Evolutionary conservation across 1,284 basidiomycete genomes (phyloP).

Genomic region (Austroboletus sp.): DNA sequence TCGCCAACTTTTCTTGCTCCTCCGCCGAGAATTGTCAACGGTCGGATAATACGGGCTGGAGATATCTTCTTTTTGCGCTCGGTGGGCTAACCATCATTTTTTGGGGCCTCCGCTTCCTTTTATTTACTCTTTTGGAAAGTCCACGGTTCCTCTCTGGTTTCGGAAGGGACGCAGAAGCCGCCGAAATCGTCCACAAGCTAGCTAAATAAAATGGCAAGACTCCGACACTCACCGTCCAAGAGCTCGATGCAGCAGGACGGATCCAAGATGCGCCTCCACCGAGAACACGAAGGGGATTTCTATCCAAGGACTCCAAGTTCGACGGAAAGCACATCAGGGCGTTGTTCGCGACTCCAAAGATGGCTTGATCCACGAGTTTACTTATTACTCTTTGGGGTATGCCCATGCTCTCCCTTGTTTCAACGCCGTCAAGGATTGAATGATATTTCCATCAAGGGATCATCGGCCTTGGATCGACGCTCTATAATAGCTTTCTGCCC

Average conservation of each 20-base stretch:
- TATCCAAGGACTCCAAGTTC: slow-evolving; percentile 38
- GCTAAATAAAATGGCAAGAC: slow-evolving; percentile 53
- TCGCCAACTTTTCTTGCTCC: slow-evolving; percentile 44
- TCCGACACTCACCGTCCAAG: slow-evolving; percentile 37
- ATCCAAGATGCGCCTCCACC: neutral
- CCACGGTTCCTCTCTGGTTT: slow-evolving; percentile 58
- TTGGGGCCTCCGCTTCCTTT: slow-evolving; percentile 53
- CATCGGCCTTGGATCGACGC: slow-evolving; percentile 56
- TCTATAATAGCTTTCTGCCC: slow-evolving; percentile 55
- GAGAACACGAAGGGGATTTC: slow-evolving; percentile 13
- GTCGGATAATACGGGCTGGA: slow-evolving; percentile 54
- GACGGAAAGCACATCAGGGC: slow-evolving; percentile 42
- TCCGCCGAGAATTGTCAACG: slow-evolving; percentile 33
- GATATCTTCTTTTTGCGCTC: slow-evolving; percentile 41
- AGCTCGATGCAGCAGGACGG: slow-evolving; percentile 31
- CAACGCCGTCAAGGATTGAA: neutral
- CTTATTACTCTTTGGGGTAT: slow-evolving; percentile 52
- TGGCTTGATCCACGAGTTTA: slow-evolving; percentile 53
- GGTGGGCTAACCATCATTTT: slow-evolving; percentile 49
- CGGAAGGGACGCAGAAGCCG: slow-evolving; percentile 57
- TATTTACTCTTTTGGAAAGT: slow-evolving; percentile 56
- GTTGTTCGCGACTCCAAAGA: slow-evolving; percentile 49
- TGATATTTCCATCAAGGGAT: slow-evolving; percentile 33
- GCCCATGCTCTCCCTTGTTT: neutral
- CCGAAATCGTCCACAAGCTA: slow-evolving; percentile 52